Evolutionary conservation across 106 monocot species (phyloP).

Genomic region (Gastrodia elata): DNA sequence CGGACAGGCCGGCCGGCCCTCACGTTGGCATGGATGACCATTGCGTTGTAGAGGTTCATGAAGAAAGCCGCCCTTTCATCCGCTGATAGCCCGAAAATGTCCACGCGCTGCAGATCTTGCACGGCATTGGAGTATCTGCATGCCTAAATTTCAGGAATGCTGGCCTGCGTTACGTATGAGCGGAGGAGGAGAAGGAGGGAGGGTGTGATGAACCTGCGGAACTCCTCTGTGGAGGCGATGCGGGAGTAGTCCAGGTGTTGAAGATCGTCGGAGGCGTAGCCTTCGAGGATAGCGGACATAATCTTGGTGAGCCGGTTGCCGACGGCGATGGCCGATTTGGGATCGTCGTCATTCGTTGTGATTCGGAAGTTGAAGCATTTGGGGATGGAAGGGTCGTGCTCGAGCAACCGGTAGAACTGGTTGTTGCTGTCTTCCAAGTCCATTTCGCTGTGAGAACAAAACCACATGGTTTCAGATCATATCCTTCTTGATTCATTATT

Average conservation of each 20-base stretch:
- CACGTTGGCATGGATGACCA: conserved; percentile 82
- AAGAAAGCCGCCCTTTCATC: conserved; percentile 71
- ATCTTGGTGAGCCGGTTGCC: conserved; percentile 56
- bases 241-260: conserved; percentile 56
- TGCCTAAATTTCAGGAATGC: too few relatives aligned
- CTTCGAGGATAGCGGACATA: conserved; percentile 83
- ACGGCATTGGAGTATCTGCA: conserved; percentile 69
- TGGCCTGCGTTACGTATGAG: too few relatives aligned
- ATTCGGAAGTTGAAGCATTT: conserved; percentile 80
- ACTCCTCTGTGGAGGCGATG: conserved; percentile 78
- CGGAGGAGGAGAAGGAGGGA: too few relatives aligned
- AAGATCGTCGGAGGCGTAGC: conserved; percentile 69
- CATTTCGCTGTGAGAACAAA: conserved; percentile 70
- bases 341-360: conserved; percentile 66
- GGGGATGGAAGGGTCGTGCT: conserved; percentile 71
- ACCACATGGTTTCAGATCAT: too few relatives aligned
- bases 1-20: conserved; percentile 57
- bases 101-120: conserved; percentile 71
- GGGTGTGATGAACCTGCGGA: too few relatives aligned
- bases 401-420: conserved; percentile 68
- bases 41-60: conserved; percentile 89
- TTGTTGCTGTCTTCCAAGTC: conserved; percentile 75
- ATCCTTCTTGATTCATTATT: too few relatives aligned
- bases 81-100: conserved; percentile 39
- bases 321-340: conserved; percentile 40